phyloP scores from a whole-genome alignment of 768 basidiomycete genomes.

The Fomitopsis serialis region DNA sequence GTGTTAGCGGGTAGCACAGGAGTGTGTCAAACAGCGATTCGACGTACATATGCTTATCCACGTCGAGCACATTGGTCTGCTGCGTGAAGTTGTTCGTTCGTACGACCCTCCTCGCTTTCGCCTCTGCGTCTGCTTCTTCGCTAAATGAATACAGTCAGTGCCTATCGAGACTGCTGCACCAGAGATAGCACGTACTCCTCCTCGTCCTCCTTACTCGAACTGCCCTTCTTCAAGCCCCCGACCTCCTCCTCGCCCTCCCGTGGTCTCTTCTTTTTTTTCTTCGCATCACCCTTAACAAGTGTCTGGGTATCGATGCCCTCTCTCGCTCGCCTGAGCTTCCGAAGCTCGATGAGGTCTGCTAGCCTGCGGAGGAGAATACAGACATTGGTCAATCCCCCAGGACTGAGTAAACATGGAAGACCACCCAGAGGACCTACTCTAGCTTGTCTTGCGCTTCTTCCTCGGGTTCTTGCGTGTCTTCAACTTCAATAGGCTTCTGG shows the following conservation, averaged over 20 bases:
- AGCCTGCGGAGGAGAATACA: constrained; percentile 37
- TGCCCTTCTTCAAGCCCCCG: constrained; percentile 54
- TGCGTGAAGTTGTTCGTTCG: constrained; percentile 93
- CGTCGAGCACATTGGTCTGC: constrained; percentile 92
- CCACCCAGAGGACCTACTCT: constrained; percentile 13
- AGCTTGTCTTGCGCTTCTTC: constrained; percentile 24
- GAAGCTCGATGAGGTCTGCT: constrained; percentile 78
- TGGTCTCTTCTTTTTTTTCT: constrained; percentile 59
- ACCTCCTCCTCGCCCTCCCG: constrained; percentile 35
- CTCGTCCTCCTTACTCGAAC: constrained; percentile 36
- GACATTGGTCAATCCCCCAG: constrained; percentile 6
- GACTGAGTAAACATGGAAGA: neutral
- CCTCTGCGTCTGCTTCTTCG: constrained; percentile 61
- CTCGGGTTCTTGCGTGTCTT: constrained; percentile 24
- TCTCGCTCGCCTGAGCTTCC: constrained; percentile 66
- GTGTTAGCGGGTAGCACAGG: neutral
- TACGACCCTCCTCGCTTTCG: constrained; percentile 68
- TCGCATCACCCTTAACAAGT: constrained; percentile 78
- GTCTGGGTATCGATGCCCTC: constrained; percentile 85
- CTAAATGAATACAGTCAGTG: constrained; percentile 23
- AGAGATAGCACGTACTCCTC: constrained; percentile 48
- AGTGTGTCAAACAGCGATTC: neutral
- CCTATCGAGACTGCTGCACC: neutral
- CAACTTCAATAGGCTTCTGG: constrained; percentile 38
- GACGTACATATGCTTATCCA: constrained; percentile 95